A percentile compares a stretch with the other conserved stretches of the same genome.
Evolutionary conservation across 202 grass and related monocot species (phyloP).

Genomic region (Alloteropsis angusta): DNA sequence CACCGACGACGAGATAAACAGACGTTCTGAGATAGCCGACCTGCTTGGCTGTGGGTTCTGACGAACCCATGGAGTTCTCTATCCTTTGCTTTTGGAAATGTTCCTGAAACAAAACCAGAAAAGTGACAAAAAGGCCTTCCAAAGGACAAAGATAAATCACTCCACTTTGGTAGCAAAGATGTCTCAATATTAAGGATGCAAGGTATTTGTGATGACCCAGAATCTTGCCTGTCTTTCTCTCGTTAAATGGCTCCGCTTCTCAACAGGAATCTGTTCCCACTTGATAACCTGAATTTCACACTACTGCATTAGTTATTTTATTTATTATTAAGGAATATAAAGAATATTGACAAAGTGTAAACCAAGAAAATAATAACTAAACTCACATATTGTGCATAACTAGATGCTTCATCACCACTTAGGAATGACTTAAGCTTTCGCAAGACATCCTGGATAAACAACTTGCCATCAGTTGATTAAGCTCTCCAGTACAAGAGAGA

Average conservation of each 20-base stretch:
- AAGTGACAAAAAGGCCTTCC: conserved; percentile 6
- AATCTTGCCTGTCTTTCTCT: conserved; percentile 81
- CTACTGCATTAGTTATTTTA: not conserved
- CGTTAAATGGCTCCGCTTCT: conserved; percentile 58
- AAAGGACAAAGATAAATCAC: not conserved
- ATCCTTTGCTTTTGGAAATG: conserved; percentile 98
- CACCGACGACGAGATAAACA: not conserved
- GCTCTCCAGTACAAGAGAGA: not conserved
- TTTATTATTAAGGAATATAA: conserved; percentile 5
- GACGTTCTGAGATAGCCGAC: conserved; percentile 18
- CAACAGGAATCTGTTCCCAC: conserved; percentile 94
- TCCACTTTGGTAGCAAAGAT: not conserved
- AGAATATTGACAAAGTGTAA: not conserved
- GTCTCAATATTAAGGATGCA: not conserved
- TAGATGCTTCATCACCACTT: conserved; percentile 55
- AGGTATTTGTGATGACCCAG: conserved; percentile 1
- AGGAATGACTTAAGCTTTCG: conserved; percentile 73
- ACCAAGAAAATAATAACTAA: not conserved
- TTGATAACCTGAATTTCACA: conserved; percentile 65
- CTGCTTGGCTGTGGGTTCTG: conserved; percentile 85
- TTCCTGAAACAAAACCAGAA: conserved; percentile 55
- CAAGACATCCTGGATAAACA: conserved; percentile 67
- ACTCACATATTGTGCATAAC: conserved; percentile 87
- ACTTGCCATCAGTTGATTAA: conserved; percentile 15
- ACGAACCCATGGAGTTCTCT: conserved; percentile 90